Conservation (phyloP, 192 early-diverging fungal genomes). For the Gaertneriomyces sp. region DNA sequence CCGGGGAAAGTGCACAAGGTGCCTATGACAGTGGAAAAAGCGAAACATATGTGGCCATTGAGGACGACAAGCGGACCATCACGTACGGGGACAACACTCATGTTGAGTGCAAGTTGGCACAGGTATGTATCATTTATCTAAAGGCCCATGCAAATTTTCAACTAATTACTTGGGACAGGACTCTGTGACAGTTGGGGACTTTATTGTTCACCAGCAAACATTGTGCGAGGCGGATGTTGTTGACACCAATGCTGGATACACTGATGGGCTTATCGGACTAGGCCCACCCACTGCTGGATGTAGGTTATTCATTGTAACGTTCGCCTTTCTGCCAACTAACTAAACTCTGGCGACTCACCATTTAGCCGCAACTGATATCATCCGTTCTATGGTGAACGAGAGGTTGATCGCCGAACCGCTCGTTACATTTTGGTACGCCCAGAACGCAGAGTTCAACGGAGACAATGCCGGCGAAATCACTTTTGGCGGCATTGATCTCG, state of each 20-base stretch:
- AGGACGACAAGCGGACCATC: not conserved
- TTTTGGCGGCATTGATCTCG: not conserved
- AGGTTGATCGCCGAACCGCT: not conserved
- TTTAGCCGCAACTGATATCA: not conserved
- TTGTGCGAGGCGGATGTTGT: conserved; percentile 1
- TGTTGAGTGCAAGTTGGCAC: not conserved
- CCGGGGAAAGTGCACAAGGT: not conserved
- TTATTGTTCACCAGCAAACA: not conserved
- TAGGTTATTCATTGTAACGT: not conserved
- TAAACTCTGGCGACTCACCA: not conserved
- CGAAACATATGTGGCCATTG: not conserved
- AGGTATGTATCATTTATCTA: not conserved
- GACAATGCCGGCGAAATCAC: not conserved
- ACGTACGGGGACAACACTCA: not conserved
- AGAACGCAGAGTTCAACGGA: not conserved
- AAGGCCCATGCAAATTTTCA: not conserved
- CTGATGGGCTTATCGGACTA: conserved; percentile 1
- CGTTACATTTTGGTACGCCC: not conserved
- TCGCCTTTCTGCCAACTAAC: too few species aligned
- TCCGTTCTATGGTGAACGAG: not conserved
- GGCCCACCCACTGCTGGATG: not conserved
- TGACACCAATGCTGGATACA: not conserved
- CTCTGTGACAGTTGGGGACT: not conserved
- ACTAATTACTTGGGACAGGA: not conserved
- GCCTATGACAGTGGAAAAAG: not conserved